Conservation (phyloP, 371 early-diverging fungal genomes). For the Mucor velutinosus region DNA sequence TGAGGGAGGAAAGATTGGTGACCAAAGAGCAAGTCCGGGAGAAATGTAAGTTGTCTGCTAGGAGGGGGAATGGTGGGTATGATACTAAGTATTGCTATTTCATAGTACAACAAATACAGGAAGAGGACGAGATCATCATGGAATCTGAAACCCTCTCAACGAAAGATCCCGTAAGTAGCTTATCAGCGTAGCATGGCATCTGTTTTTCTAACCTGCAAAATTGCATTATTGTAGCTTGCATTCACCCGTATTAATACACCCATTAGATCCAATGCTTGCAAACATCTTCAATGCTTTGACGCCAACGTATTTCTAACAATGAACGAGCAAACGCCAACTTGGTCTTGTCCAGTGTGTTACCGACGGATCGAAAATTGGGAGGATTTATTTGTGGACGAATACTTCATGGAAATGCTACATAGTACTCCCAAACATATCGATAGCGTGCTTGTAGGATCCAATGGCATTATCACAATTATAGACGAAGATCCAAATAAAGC, state of each 20-base stretch:
- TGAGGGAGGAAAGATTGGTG: conserved; percentile 41
- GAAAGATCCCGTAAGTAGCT: conserved; percentile 57
- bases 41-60: conserved; percentile 38
- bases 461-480: conserved; percentile 57
- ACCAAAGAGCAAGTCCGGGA: conserved; percentile 50
- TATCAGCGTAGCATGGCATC: background rate
- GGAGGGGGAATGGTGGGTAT: background rate
- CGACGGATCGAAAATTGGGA: conserved; percentile 55
- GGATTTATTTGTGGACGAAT: conserved; percentile 68
- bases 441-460: conserved; percentile 62
- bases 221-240: conserved; percentile 45
- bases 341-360: conserved; percentile 78
- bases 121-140: conserved; percentile 57
- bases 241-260: conserved; percentile 67
- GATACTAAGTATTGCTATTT: background rate
- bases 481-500: conserved; percentile 25
- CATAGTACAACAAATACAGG: conserved; percentile 32
- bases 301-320: conserved; percentile 65
- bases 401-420: conserved; percentile 65
- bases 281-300: conserved; percentile 82
- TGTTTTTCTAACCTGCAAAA: background rate
- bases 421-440: conserved; percentile 52
- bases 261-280: conserved; percentile 60
- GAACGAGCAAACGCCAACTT: conserved; percentile 71
- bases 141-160: conserved; percentile 57